Evolutionary conservation across 768 basidiomycete species (phyloP), one percentile per base, ranked within the genome.

Genomic region (Boletus reticulatus): DNA sequence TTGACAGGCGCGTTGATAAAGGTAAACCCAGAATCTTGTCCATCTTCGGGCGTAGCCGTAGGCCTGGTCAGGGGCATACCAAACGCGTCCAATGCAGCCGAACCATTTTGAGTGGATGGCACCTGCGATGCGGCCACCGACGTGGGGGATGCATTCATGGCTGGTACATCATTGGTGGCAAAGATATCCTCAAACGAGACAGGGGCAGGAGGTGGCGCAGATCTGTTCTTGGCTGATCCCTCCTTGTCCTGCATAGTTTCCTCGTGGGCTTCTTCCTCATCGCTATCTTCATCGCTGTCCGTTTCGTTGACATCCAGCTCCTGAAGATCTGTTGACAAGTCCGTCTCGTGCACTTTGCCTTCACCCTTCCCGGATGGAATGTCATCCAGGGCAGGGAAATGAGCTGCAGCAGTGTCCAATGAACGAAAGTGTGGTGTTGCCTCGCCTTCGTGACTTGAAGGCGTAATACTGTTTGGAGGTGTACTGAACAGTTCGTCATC

Each of bases 401-500:
- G 62, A 37, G 50, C 52, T 5, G 60, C 57, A 29, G 53, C 64
- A 43, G 59, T 59, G 43, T 70, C 66, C 52, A 73, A 62, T 2
- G 76, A 66, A 11, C 48, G 48, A 34, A 59, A 27, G 19, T 67
- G 63, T 2, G 62, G 60, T 14, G 59, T 57, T 1, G 50, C 43
- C 20, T 63, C 57, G 24, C 53, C 55, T 1, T 50, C 48, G 17
- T 46, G 49, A 48, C 53, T 52, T 31, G 66, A 51, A 19, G 72
- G 67, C 22, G 74, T 68, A 20, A 62, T 56, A n/a, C 74, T 77
- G 13, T 79, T 78, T 1, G 80, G 83, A 29, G 87, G 85, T 0
- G 86, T 88, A 47, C 78, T 73, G 62, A 89, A 89, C 16, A 77
- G 61, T 32, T 88, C 86, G 31, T 80, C 80, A 9, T 70, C 73